A percentile compares a stretch with the other conserved stretches of the same genome.
phyloP scores from a whole-genome alignment of 202 grass and related monocot genomes.

The Dendrocalamus latiflorus region DNA sequence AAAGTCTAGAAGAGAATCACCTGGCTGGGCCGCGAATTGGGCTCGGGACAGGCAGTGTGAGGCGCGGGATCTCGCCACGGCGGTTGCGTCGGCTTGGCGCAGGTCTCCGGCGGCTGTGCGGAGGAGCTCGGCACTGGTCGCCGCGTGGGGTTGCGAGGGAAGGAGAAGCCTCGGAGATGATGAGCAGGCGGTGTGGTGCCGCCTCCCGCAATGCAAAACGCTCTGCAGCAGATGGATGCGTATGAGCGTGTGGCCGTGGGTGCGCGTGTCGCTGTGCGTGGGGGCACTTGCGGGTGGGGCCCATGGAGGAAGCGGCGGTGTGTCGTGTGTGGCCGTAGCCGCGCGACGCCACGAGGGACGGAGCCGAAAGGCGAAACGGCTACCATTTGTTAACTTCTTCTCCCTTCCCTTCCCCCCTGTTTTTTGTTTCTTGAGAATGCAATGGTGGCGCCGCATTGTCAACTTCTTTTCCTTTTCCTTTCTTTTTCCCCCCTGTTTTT shows the following conservation, averaged over 20 bases:
- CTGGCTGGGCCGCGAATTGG: background rate
- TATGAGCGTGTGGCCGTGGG: background rate
- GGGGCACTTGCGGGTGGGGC: background rate
- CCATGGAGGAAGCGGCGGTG: background rate
- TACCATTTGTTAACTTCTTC: background rate
- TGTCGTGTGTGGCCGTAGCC: slow-evolving; percentile 10
- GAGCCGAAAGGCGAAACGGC: slow-evolving; percentile 7
- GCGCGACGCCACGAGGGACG: background rate
- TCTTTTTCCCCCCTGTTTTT: background rate
- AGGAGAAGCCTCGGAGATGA: slow-evolving; percentile 28
- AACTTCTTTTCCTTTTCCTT: too few species aligned
- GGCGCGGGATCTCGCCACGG: background rate
- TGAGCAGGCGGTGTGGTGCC: slow-evolving; percentile 20
- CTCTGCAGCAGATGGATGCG: slow-evolving; percentile 11
- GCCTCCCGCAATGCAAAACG: background rate
- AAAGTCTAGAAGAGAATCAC: background rate
- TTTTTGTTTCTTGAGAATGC: too few species aligned
- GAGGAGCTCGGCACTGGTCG: slow-evolving; percentile 4
- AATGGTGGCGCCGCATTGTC: too few species aligned
- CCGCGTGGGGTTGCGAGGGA: background rate
- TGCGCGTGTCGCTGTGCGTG: background rate
- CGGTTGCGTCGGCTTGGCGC: background rate
- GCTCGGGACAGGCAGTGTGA: background rate
- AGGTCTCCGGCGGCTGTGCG: background rate
- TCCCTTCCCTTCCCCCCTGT: too few species aligned